Evolutionary conservation across 2,329 filamentous ascomycete species (phyloP).

Genomic region (Colletotrichum sp.): DNA sequence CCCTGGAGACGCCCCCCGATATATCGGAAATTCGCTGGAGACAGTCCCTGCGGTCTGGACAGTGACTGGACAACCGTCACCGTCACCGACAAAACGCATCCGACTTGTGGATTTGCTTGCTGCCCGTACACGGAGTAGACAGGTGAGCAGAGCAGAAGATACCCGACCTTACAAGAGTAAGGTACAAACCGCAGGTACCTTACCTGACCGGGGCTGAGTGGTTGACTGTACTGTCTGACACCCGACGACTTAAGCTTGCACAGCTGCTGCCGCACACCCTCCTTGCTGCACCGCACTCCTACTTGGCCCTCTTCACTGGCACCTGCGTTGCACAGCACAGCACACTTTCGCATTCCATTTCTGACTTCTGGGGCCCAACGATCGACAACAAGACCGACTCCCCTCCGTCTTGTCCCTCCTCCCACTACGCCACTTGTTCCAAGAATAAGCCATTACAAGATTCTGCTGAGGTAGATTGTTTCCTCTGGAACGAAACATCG

Average conservation of each 20-base stretch:
- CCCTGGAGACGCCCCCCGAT: conserved; percentile 16
- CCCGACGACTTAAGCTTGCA: conserved; percentile 15
- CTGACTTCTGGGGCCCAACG: conserved; percentile 1
- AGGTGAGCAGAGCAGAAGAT: not conserved
- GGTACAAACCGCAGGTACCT: not conserved
- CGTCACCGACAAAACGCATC: conserved; percentile 6
- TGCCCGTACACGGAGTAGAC: not conserved
- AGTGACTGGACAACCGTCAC: conserved; percentile 20
- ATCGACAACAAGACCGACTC: conserved; percentile 9
- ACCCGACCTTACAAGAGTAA: not conserved
- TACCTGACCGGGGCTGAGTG: conserved; percentile 9
- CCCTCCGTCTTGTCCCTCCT: not conserved
- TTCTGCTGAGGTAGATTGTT: conserved; percentile 6
- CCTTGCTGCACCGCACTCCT: conserved; percentile 16
- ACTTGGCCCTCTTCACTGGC: not conserved
- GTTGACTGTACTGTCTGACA: conserved; percentile 2
- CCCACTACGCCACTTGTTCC: conserved; percentile 6
- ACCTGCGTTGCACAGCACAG: not conserved
- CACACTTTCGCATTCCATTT: conserved; percentile 7
- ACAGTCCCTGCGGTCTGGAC: conserved; percentile 1
- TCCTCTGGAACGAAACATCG: conserved; percentile 16
- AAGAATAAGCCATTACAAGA: conserved; percentile 11
- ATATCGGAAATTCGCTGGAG: conserved; percentile 19
- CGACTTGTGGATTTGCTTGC: not conserved
- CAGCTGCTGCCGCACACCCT: conserved; percentile 13